A percentile compares a stretch with the other conserved stretches of the same genome.
phyloP scores from a whole-genome alignment of 164 flowering plant genomes.

The Euptelea pleiosperma region DNA sequence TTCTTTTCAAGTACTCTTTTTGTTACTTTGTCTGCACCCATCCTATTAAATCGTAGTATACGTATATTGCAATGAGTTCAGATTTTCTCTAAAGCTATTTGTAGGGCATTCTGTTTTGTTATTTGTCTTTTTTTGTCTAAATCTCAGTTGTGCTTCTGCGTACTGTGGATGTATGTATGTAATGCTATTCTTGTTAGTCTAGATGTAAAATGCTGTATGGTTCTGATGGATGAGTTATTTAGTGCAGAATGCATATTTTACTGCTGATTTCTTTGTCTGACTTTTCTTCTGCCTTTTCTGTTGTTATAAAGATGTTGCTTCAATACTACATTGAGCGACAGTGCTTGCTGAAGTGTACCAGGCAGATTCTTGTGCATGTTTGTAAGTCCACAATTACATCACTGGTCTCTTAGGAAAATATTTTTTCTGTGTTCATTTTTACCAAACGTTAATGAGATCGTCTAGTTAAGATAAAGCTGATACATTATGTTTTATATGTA shows the following conservation, averaged over 20 bases:
- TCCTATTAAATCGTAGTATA: too few relatives aligned
- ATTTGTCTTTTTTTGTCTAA: too few relatives aligned
- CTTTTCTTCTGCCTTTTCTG: constrained; percentile 6
- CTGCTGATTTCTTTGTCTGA: constrained; percentile 4
- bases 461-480: background rate
- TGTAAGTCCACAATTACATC: constrained; percentile 35
- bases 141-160: background rate
- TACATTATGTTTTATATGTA: constrained; percentile 25
- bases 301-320: constrained; percentile 50
- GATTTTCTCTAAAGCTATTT: too few relatives aligned
- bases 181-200: background rate
- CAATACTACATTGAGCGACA: constrained; percentile 85
- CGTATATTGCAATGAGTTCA: too few relatives aligned
- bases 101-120: too few relatives aligned
- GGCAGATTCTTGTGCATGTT: constrained; percentile 66
- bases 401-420: background rate
- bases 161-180: background rate
- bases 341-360: constrained; percentile 88
- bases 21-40: too few relatives aligned
- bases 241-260: background rate
- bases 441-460: too few relatives aligned
- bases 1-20: too few relatives aligned
- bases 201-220: background rate
- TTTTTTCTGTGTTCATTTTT: background rate
- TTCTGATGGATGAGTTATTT: background rate